These are phyloP conservation scores for Ilex aquifolium DNA, from an alignment of 257 asterid genomes.

Conservation along the genomic window DNA sequence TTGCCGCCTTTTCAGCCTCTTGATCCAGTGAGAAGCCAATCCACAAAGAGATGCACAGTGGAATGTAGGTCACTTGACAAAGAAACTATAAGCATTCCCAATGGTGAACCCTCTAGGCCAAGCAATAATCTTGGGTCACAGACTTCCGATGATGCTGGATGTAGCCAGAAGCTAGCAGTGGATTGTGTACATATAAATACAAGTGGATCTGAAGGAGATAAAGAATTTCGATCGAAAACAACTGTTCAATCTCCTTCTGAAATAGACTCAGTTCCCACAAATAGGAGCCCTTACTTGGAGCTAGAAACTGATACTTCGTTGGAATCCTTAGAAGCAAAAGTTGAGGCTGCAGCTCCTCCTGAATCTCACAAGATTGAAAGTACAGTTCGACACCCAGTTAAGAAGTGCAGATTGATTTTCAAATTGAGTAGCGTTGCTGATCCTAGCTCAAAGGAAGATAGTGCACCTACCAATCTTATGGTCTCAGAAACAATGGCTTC, in stretches of 20 bases:
- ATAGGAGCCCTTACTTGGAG: conserved; percentile 24
- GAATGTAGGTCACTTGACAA: conserved; percentile 6
- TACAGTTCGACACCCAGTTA: conserved; percentile 27
- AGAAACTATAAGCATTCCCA: conserved; percentile 22
- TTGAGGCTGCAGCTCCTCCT: conserved; percentile 19
- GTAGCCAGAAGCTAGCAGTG: conserved; percentile 17
- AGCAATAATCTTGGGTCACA: conserved; percentile 20
- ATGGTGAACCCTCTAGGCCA: conserved; percentile 25
- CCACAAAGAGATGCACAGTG: conserved; percentile 17
- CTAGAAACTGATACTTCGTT: conserved; percentile 24
- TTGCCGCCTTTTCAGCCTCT: conserved; percentile 81
- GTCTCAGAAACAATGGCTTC: conserved; percentile 75
- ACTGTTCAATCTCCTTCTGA: conserved; percentile 40
- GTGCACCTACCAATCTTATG: conserved; percentile 24
- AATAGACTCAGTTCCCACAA: conserved; percentile 30
- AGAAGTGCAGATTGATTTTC: conserved; percentile 56
- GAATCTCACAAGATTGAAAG: conserved; percentile 27
- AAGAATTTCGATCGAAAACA: conserved; percentile 26
- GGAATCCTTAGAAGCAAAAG: conserved; percentile 11
- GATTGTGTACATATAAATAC: conserved; percentile 24
- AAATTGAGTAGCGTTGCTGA: conserved; percentile 38
- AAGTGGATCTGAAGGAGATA: conserved; percentile 38
- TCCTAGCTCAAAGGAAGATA: conserved; percentile 37
- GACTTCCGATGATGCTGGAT: conserved; percentile 15
- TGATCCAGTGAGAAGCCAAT: conserved; percentile 36